A percentile compares a stretch with the other conserved stretches of the same genome.
These are phyloP conservation scores for Alternaria triticimaculans DNA, from an alignment of 2,329 filamentous ascomycete genomes.

Conservation along the genomic window DNA sequence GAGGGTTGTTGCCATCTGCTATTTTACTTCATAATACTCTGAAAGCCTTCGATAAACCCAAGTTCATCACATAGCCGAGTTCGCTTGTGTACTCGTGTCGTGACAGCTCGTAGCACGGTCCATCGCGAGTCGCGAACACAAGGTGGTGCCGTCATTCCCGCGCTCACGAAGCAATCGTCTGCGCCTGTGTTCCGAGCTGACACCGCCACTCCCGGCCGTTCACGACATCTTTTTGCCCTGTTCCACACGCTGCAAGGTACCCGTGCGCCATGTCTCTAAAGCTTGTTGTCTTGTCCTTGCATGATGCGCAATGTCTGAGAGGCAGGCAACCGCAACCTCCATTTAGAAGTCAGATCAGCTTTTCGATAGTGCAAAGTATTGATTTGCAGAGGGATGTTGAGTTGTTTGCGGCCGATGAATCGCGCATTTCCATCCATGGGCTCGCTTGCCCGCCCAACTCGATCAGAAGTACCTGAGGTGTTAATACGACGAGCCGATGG, in stretches of 20 bases:
- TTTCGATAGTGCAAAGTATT: neutral
- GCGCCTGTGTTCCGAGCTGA: constrained; percentile 1
- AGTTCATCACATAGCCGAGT: neutral
- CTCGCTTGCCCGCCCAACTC: neutral
- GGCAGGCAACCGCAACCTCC: neutral
- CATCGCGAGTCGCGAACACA: neutral
- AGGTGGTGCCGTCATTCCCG: neutral
- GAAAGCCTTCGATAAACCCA: neutral
- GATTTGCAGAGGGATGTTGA: neutral
- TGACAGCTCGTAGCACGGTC: neutral
- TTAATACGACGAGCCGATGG: neutral
- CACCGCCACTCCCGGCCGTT: constrained; percentile 4
- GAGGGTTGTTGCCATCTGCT: neutral
- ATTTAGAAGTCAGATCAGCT: neutral
- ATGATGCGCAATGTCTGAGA: neutral
- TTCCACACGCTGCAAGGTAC: constrained; percentile 11
- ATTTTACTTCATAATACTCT: neutral
- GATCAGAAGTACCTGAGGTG: neutral
- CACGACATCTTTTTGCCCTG: neutral
- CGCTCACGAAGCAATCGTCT: neutral
- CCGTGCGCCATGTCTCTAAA: constrained; percentile 3
- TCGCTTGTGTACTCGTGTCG: neutral
- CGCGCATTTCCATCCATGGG: neutral
- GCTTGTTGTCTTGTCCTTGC: neutral
- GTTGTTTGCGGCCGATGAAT: neutral